phyloP scores from a whole-genome alignment of 2,329 filamentous ascomycete species.

The Penicillium hesseltinei region DNA sequence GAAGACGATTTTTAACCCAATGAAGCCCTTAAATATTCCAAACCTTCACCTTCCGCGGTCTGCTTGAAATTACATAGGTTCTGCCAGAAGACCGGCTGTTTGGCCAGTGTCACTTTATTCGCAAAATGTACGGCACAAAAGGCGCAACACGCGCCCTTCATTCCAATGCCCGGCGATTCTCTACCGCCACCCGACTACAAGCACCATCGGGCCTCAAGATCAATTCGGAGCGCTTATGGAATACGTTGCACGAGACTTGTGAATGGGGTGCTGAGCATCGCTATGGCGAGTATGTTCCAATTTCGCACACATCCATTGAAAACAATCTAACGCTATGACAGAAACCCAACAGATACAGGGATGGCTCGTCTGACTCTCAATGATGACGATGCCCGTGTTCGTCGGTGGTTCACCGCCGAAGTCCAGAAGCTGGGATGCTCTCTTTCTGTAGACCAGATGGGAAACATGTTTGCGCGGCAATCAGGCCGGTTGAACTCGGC shows the following conservation, averaged over 20 bases:
- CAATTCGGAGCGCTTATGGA: constrained; percentile 29
- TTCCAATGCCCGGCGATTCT: constrained; percentile 12
- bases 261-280: constrained; percentile 32
- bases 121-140: constrained; percentile 12
- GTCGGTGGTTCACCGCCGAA: constrained; percentile 67
- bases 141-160: constrained; percentile 7
- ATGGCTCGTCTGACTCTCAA: constrained; percentile 71
- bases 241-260: constrained; percentile 33
- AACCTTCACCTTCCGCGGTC: neutral
- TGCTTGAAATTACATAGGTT: neutral
- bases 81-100: neutral
- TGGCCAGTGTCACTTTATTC: neutral
- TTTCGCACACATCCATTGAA: neutral
- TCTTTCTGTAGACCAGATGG: constrained; percentile 64
- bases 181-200: constrained; percentile 13
- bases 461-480: constrained; percentile 33
- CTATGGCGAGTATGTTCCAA: constrained; percentile 28
- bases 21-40: neutral
- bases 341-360: constrained; percentile 44
- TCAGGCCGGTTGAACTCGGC: constrained; percentile 17
- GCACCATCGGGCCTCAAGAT: constrained; percentile 26
- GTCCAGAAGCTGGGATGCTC: constrained; percentile 61
- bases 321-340: constrained; percentile 3
- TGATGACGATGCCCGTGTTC: constrained; percentile 63
- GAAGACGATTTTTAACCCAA: neutral